Percentiles rank a stretch among this genome's conserved stretches.
These are phyloP conservation scores for Pythium aristosporum DNA, from an alignment of 352 stramenopile genomes.

Conservation along the genomic window DNA sequence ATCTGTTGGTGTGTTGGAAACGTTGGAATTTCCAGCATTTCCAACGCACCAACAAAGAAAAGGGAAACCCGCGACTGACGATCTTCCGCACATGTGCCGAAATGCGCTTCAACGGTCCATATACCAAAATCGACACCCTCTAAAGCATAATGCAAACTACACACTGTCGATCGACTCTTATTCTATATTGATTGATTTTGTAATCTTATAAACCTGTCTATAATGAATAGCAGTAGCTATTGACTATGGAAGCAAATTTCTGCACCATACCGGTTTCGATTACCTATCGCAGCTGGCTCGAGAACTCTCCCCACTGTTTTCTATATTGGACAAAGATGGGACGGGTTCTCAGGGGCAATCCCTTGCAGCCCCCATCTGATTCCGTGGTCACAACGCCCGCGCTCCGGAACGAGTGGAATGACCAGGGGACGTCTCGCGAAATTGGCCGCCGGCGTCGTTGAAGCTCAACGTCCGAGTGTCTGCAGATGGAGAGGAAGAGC, in stretches of 20 bases:
- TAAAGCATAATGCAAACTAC: no score
- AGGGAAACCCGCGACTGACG: background rate
- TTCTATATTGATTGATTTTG: no score
- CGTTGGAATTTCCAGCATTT: background rate
- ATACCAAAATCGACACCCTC: no score
- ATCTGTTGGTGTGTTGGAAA: no score
- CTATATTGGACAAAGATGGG: background rate
- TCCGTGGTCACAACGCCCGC: background rate
- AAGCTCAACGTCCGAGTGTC: background rate
- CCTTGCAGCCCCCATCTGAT: background rate
- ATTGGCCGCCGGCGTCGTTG: background rate
- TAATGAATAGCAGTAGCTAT: no score
- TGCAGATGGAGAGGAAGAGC: background rate
- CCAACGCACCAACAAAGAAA: background rate
- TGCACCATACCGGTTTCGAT: background rate
- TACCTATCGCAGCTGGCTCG: slow-evolving; percentile 5
- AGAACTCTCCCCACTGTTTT: background rate
- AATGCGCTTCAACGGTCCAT: no score
- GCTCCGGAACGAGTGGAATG: background rate
- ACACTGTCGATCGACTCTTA: no score
- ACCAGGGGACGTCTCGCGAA: background rate
- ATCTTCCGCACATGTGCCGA: slow-evolving; percentile 4
- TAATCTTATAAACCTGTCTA: no score
- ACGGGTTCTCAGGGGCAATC: slow-evolving; percentile 3
- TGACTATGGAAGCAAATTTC: no score